Percentiles rank a stretch among this genome's conserved stretches.
phyloP scores from a whole-genome alignment of 148 eudicot species.

The Bassia scoparia region DNA sequence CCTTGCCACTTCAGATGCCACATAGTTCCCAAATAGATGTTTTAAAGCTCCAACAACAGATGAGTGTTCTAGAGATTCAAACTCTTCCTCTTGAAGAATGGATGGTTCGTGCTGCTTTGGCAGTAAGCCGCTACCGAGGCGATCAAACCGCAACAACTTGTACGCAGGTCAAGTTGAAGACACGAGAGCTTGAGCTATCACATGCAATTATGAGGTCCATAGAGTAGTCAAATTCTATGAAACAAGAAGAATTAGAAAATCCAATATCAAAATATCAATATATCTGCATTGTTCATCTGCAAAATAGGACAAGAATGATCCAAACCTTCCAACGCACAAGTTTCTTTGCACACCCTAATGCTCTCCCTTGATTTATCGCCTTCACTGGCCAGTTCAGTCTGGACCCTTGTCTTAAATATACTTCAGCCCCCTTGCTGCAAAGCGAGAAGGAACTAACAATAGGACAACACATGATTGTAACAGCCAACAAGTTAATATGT shows the following conservation, averaged over 20 bases:
- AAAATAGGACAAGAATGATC: not conserved
- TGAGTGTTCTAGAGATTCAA: not conserved
- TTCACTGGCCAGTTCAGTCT: constrained; percentile 83
- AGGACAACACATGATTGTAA: not conserved
- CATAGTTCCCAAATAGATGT: no score
- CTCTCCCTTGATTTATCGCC: constrained; percentile 85
- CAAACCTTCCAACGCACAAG: constrained; percentile 56
- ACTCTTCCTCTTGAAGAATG: constrained; percentile 41
- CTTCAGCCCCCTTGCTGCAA: constrained; percentile 64
- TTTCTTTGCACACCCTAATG: constrained; percentile 63
- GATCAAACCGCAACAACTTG: constrained; percentile 66
- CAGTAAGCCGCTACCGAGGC: constrained; percentile 59
- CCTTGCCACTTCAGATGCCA: no score
- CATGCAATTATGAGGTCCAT: constrained; percentile 61
- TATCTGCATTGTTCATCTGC: not conserved
- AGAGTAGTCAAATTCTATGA: constrained; percentile 23
- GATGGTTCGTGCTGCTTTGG: constrained; percentile 60
- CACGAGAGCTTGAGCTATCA: constrained; percentile 33
- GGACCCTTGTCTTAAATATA: constrained; percentile 61
- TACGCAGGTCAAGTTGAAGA: constrained; percentile 53
- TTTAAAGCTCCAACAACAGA: not conserved
- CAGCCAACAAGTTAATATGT: no score
- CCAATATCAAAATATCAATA: not conserved
- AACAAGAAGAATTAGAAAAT: not conserved
- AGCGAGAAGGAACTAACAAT: not conserved